Evolutionary conservation across 768 basidiomycete genomes (phyloP), one percentile per base, ranked within the genome.

Genomic region (Strobilomyces dryophilus): DNA sequence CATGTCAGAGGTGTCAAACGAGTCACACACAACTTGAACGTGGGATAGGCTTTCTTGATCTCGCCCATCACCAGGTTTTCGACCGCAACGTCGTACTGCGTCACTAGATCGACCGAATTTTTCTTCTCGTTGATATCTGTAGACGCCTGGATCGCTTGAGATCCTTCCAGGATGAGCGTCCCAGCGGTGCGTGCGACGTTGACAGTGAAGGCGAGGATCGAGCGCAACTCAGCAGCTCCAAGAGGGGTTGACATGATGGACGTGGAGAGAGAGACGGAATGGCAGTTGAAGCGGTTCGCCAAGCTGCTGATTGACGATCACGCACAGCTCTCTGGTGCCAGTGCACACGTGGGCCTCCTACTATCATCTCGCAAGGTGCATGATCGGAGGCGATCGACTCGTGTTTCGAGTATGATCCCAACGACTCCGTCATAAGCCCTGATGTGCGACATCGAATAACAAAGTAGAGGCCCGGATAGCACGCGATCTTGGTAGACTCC

Each of bases 81-180:
- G 11, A 97, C 95, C 42, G 79, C 82, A 35, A 94, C 86, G 69
- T 98, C 95, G 62, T 91, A 97, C 71, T 95, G 89, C 0, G 95
- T 98, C 24, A 98, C 95, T 31, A 98, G 76, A 72, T 97, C 95
- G 20, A 94, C 92, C 3, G 92, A 82, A 65, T 95, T 97, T 73
- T 91, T 92, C 80, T 97, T 98, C 75, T 89, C 86, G 56, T 79
- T 80, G 34, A 89, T 75, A 61, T 78, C 74, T 0, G 79, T 74
- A 17, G 79, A 74, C 12, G 71, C 74, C 64, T 79, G 83, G 65
- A 91, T 93, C 51, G 79, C 92, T 56, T 79, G 78, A 20, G 83
- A 90, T 53, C 89, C 90, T 64, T 87, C 79, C 1, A 88, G 74
- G 49, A 93, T 93, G 52, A 92, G 71, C 5, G 73, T 76, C 8